A percentile compares a stretch with the other conserved stretches of the same genome.
Evolutionary conservation across 2,329 filamentous ascomycete genomes (phyloP).

Genomic region (Calonectria honghensis): DNA sequence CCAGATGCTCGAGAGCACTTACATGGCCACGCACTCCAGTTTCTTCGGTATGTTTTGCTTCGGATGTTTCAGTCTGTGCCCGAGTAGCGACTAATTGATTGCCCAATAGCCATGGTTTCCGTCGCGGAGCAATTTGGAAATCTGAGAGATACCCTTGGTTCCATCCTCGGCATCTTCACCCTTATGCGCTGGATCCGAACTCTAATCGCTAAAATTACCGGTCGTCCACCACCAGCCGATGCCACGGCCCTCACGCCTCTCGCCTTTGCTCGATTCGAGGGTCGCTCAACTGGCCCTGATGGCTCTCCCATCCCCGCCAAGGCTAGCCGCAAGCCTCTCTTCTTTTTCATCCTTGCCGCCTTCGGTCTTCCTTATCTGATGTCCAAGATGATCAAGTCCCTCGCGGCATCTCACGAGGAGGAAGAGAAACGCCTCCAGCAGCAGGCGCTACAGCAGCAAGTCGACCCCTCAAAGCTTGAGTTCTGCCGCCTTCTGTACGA

Average conservation of each 20-base stretch:
- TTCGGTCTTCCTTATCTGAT: conserved; percentile 98
- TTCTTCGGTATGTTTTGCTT: conserved; percentile 86
- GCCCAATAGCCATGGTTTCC: conserved; percentile 90
- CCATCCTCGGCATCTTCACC: conserved; percentile 95
- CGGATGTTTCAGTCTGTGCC: neutral
- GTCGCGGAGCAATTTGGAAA: conserved; percentile 98
- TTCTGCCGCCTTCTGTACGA: conserved; percentile 97
- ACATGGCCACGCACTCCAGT: conserved; percentile 99
- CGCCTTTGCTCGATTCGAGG: conserved; percentile 92
- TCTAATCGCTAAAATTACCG: conserved; percentile 92
- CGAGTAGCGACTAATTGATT: conserved; percentile 37
- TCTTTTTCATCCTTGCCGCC: conserved; percentile 95
- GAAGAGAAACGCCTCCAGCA: conserved; percentile 78
- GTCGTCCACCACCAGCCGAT: conserved; percentile 90
- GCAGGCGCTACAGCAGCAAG: conserved; percentile 70
- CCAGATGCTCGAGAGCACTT: conserved; percentile 99
- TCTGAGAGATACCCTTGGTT: conserved; percentile 93
- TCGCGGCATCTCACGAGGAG: conserved; percentile 90
- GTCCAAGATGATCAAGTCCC: conserved; percentile 92
- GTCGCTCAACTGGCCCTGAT: conserved; percentile 75
- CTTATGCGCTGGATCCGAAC: conserved; percentile 96
- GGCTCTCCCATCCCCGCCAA: conserved; percentile 80
- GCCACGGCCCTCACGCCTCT: conserved; percentile 91
- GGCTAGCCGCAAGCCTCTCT: conserved; percentile 94
- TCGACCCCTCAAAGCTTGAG: conserved; percentile 94